Evolutionary conservation across 1,139 yeast species (phyloP), one percentile per base, ranked within the genome.

Genomic region (Candida tropicalis): DNA sequence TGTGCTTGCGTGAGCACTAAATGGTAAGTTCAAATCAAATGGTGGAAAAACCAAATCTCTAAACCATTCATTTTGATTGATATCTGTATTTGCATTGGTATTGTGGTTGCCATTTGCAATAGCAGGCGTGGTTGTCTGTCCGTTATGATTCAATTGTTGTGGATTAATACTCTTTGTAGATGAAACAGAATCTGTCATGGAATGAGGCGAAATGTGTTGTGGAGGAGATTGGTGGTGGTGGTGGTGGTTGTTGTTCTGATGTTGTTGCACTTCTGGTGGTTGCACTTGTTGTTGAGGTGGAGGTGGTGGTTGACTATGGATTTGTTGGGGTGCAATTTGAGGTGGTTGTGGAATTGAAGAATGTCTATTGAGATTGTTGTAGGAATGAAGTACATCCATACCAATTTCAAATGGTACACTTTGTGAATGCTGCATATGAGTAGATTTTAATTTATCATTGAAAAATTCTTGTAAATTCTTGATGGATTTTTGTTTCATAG

Each of bases 31-130:
- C 27, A 44, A 42, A 52, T 79, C 83, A 58, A 79, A 73, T 31
- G 93, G 82, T 18, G 87, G 75, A 45, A 74, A 77, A 41, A 82
- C 80, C 49, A 84, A 81, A 63, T 82, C 84, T 47, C 79, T 73
- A 41, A 88, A 57, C 95, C 95, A 79, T 59, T 84, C 82, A 50
- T 79, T 75, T 43, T 67, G 63, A 42, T 54, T 46, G 34, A 37
- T 40, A 17, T 13, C 16, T 35, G 17, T 12, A 29, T 39, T 11
- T 37, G 33, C 7, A 17, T 36, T 5, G 15, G 18, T 11, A 37
- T 33, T 13, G 38, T 34, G 4, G 37, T 20, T 20, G 41, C 23
- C 23, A 4, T 20, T 20, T 20, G 23, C 6, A 20, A 9, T 20
- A 9, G 23, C 23, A 20, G 23, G 6, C 6, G 23, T 6, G 6